These are phyloP conservation scores for Boletales sp. DNA, from an alignment of 768 basidiomycete species.

Conservation along the genomic window DNA sequence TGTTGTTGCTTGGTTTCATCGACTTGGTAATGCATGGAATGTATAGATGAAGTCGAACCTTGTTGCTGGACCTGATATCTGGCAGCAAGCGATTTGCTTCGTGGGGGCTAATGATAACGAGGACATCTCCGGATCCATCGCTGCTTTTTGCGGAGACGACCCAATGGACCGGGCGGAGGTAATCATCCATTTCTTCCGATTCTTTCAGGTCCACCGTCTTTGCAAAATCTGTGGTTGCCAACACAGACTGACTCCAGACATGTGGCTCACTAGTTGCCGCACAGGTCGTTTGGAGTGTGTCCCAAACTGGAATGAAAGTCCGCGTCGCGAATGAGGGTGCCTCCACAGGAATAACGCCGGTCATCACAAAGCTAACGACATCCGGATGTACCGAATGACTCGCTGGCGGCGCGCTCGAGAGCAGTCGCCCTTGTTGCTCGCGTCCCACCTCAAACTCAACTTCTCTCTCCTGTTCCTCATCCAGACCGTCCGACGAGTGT, in stretches of 20 bases:
- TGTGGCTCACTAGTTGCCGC: neutral
- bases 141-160: neutral
- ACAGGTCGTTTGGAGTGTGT: neutral
- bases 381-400: constrained; percentile 15
- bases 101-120: constrained; percentile 38
- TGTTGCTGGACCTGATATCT: constrained; percentile 28
- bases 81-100: constrained; percentile 39
- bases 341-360: neutral
- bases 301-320: neutral
- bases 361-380: constrained; percentile 19
- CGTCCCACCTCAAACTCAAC: constrained; percentile 38
- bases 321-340: neutral
- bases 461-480: constrained; percentile 39
- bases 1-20: constrained; percentile 24
- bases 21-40: constrained; percentile 33
- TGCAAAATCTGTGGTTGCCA: neutral
- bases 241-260: neutral
- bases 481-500: neutral
- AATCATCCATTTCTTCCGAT: neutral
- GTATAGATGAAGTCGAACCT: constrained; percentile 40
- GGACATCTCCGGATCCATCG: neutral
- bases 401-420: constrained; percentile 21
- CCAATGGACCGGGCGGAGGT: neutral
- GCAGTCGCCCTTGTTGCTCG: constrained; percentile 36
- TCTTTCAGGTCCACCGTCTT: neutral